Evolutionary conservation across 768 basidiomycete genomes (phyloP).

Genomic region (Amanita exitialis): DNA sequence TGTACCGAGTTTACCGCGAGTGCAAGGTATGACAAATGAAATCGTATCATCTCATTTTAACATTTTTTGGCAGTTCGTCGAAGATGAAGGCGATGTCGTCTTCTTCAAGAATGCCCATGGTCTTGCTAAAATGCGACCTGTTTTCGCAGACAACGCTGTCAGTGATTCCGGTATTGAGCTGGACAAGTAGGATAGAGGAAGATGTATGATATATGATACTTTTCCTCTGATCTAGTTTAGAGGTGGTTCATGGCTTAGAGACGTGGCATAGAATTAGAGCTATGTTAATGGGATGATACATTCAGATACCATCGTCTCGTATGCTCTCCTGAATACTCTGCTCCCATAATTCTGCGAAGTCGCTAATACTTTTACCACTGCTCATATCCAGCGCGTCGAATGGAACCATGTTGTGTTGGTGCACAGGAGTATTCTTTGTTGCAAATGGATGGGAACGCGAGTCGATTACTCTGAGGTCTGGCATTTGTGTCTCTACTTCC

Average conservation of each 20-base stretch:
- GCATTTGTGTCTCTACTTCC: slow-evolving; percentile 10
- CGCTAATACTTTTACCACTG: slow-evolving; percentile 57
- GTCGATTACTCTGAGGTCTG: slow-evolving; percentile 58
- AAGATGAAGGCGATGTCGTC: slow-evolving; percentile 84
- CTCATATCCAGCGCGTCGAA: slow-evolving; percentile 80
- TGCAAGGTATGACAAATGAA: slow-evolving; percentile 51
- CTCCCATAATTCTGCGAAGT: slow-evolving; percentile 63
- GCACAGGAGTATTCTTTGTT: slow-evolving; percentile 53
- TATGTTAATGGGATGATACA: background rate
- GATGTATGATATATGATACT: background rate
- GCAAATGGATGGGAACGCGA: slow-evolving; percentile 65
- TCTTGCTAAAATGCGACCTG: slow-evolving; percentile 58
- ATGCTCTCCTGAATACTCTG: slow-evolving; percentile 35
- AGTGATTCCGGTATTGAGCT: slow-evolving; percentile 48
- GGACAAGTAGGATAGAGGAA: slow-evolving; percentile 26
- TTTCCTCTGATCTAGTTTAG: background rate
- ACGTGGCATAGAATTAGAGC: background rate
- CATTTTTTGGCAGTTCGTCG: slow-evolving; percentile 55
- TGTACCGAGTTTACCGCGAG: slow-evolving; percentile 65
- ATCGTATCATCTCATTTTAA: background rate
- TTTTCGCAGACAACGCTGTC: slow-evolving; percentile 48
- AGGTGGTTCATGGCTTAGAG: background rate
- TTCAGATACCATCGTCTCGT: slow-evolving; percentile 3
- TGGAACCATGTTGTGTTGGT: slow-evolving; percentile 88
- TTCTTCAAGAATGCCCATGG: slow-evolving; percentile 89